Evolutionary conservation across 2,329 filamentous ascomycete genomes (phyloP), one percentile per base, ranked within the genome.

Genomic region (Colletotrichum sp.): DNA sequence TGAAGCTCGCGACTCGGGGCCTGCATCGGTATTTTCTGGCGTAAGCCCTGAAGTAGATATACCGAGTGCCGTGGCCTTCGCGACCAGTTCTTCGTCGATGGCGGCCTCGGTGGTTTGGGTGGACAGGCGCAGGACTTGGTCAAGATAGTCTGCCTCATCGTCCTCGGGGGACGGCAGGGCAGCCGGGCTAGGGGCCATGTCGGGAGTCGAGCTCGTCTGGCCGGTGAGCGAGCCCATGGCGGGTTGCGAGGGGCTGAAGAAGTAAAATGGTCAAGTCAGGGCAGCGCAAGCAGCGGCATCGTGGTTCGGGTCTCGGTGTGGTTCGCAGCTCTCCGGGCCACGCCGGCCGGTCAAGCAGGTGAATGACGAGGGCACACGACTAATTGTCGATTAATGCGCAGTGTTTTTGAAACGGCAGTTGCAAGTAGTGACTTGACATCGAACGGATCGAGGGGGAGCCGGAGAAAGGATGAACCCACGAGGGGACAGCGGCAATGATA

Each of bases 1-100:
- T 9, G 87, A 87, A 38, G 83, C 83, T 71, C 79, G 83, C 24
- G 87, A 89, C 75, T 88, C 84, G 76, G 85, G 83, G 69, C 82
- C 84, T 36, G 81, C 82, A 71, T 84, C 82, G 64, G 82, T 82
- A 72, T 85, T 84, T 38, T 86, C 81, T 55, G 79, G 82, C 52
- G 80, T 77, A 12, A 81, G 78, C 16, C 78, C 78, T 26, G 81
- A 78, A 8, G 81, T 73, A 16, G 81, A 79, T 69, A 87, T 85
- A 58, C 85, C 84, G 70, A 87, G 75, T 7, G 79, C 77, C 13
- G 78, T 74, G 14, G 85, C 86, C 76, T 80, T 84, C 58, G 77
- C 77, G n/a, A 82, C 71, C 65, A 87, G 77, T 38, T 80, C 78
- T 55, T 82, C 69, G 61, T 89, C 86, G 26, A 87, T 73, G 48